A percentile compares a stretch with the other conserved stretches of the same genome.
Evolutionary conservation across 2,329 filamentous ascomycete genomes (phyloP).

Genomic region (Curvularia sp.): DNA sequence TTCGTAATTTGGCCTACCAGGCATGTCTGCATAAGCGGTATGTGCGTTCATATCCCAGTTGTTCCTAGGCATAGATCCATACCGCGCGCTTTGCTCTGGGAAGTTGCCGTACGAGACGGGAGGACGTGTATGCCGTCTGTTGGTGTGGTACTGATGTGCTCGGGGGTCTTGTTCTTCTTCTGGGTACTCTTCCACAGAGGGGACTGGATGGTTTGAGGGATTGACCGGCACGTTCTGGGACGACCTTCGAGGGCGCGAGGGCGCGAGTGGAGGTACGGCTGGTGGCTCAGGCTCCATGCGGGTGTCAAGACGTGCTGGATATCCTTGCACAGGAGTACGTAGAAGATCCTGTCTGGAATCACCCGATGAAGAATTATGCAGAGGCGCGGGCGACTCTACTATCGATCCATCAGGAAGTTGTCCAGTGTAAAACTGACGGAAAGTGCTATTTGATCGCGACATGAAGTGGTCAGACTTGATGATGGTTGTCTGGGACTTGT

Average conservation of each 20-base stretch:
- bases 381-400: constrained; percentile 34
- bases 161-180: constrained; percentile 37
- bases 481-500: constrained; percentile 12
- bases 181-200: constrained; percentile 40
- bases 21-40: constrained; percentile 29
- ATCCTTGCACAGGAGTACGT: constrained; percentile 37
- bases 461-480: constrained; percentile 21
- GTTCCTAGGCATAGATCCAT: constrained; percentile 22
- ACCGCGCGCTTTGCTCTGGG: constrained; percentile 18
- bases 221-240: constrained; percentile 18
- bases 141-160: constrained; percentile 34
- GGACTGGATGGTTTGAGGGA: constrained; percentile 13
- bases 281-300: constrained; percentile 24
- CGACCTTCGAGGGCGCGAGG: constrained; percentile 17
- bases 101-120: constrained; percentile 36
- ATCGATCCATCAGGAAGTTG: constrained; percentile 39
- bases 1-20: constrained; percentile 29
- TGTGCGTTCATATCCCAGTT: constrained; percentile 25
- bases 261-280: constrained; percentile 14
- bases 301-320: constrained; percentile 34
- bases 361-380: constrained; percentile 23
- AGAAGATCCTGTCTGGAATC: constrained; percentile 41
- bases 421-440: constrained; percentile 42
- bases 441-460: constrained; percentile 27
- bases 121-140: constrained; percentile 31